Evolutionary conservation across 129 eudicot species (phyloP).

Genomic region (Tagetes patula): DNA sequence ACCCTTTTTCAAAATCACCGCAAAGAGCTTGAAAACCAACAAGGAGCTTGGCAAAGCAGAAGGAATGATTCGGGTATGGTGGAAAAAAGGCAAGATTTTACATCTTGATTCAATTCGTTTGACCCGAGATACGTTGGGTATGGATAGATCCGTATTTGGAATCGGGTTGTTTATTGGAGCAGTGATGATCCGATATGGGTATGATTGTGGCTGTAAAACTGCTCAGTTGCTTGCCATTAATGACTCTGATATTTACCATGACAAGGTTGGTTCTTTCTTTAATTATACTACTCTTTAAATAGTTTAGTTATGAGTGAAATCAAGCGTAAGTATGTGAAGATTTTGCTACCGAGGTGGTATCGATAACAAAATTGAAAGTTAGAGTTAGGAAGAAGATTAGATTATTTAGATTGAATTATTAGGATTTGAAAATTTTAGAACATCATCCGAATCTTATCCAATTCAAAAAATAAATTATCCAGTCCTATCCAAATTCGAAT

Average conservation of each 20-base stretch:
- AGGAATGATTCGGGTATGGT: constrained; percentile 72
- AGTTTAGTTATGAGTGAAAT: too few species aligned
- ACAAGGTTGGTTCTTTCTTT: constrained; percentile 50
- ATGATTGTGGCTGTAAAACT: constrained; percentile 75
- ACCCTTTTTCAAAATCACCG: constrained; percentile 81
- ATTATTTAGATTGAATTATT: too few species aligned
- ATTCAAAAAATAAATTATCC: too few species aligned
- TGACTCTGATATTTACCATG: constrained; percentile 78
- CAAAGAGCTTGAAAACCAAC: constrained; percentile 50
- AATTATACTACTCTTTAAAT: neutral
- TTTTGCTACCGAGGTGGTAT: too few species aligned
- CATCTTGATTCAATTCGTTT: constrained; percentile 84
- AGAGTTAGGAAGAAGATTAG: too few species aligned
- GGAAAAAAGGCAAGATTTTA: constrained; percentile 60
- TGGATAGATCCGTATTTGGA: constrained; percentile 84
- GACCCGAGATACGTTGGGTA: constrained; percentile 67
- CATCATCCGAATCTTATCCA: too few species aligned
- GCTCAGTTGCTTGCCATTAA: constrained; percentile 91
- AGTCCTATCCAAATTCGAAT: too few species aligned
- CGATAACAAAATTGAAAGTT: too few species aligned
- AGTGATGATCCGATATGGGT: constrained; percentile 73
- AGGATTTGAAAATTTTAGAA: too few species aligned
- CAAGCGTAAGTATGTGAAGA: too few species aligned
- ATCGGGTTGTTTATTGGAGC: constrained; percentile 94
- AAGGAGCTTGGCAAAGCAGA: constrained; percentile 73